These are phyloP conservation scores for Phellopilus nigrolimitatus DNA, from an alignment of 1,284 basidiomycete genomes.

Conservation along the genomic window DNA sequence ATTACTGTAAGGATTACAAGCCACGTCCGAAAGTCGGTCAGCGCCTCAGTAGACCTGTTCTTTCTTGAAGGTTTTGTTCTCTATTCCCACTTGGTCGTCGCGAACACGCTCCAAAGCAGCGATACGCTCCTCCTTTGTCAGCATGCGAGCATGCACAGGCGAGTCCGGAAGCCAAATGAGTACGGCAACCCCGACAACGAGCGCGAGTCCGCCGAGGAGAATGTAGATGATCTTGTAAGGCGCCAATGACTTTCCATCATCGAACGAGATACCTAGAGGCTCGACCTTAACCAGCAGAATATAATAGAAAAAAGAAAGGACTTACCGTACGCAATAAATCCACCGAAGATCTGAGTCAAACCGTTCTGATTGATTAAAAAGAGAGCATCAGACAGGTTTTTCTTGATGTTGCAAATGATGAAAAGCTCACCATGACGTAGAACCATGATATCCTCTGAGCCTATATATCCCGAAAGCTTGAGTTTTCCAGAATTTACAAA, in stretches of 20 bases:
- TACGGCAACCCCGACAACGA: constrained; percentile 52
- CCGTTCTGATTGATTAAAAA: constrained; percentile 36
- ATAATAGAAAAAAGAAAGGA: too few relatives aligned
- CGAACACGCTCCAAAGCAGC: constrained; percentile 61
- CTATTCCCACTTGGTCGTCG: constrained; percentile 58
- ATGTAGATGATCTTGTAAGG: constrained; percentile 62
- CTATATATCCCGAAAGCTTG: constrained; percentile 30
- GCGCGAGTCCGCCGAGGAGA: constrained; percentile 54
- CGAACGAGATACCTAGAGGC: too few relatives aligned
- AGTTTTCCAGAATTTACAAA: constrained; percentile 8
- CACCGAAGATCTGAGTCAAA: constrained; percentile 59
- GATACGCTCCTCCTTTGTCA: constrained; percentile 56
- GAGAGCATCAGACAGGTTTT: background rate
- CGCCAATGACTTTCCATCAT: constrained; percentile 28
- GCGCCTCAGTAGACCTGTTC: constrained; percentile 53
- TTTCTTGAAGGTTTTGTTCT: constrained; percentile 56
- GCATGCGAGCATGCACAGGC: constrained; percentile 51
- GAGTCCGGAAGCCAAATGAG: constrained; percentile 62
- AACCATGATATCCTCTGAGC: constrained; percentile 61
- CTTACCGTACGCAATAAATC: constrained; percentile 56
- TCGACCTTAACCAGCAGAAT: too few relatives aligned
- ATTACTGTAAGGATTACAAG: constrained; percentile 53
- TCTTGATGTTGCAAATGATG: background rate
- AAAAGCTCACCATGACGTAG: constrained; percentile 53
- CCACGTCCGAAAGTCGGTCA: constrained; percentile 57